Conservation (phyloP, 352 stramenopile genomes). For the Pythium oligandrum region DNA sequence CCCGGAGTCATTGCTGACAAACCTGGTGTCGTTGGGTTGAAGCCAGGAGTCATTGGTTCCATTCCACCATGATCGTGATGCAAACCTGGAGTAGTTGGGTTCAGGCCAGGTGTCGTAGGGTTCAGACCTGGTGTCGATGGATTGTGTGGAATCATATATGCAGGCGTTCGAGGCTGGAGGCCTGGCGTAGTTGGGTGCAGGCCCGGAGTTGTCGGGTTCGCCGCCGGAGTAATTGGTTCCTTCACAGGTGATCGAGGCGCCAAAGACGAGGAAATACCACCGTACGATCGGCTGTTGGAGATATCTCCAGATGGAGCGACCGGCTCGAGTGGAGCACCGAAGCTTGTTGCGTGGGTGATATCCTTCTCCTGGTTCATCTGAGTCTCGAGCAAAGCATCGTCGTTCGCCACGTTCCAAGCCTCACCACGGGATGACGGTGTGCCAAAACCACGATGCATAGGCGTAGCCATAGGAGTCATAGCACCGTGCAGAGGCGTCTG, state of each 20-base stretch:
- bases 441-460: conserved; percentile 74
- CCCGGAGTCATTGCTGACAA: conserved; percentile 76
- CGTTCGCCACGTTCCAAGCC: conserved; percentile 85
- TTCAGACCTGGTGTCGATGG: conserved; percentile 77
- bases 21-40: conserved; percentile 81
- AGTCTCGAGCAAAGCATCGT: conserved; percentile 79
- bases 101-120: conserved; percentile 73
- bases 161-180: conserved; percentile 65
- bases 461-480: conserved; percentile 86
- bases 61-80: conserved; percentile 62
- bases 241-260: conserved; percentile 58
- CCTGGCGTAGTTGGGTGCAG: conserved; percentile 81
- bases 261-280: conserved; percentile 45
- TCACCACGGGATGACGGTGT: conserved; percentile 72
- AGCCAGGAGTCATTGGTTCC: conserved; percentile 85
- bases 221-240: conserved; percentile 65
- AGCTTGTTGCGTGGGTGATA: conserved; percentile 85
- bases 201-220: conserved; percentile 70
- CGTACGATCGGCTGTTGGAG: conserved; percentile 39
- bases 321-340: conserved; percentile 77
- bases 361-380: conserved; percentile 89
- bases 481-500: conserved; percentile 83
- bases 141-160: conserved; percentile 77
- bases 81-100: conserved; percentile 69
- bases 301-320: conserved; percentile 65